Conservation (phyloP, 2,329 filamentous ascomycete genomes). For the Pseudogymnoascus pannorum region DNA sequence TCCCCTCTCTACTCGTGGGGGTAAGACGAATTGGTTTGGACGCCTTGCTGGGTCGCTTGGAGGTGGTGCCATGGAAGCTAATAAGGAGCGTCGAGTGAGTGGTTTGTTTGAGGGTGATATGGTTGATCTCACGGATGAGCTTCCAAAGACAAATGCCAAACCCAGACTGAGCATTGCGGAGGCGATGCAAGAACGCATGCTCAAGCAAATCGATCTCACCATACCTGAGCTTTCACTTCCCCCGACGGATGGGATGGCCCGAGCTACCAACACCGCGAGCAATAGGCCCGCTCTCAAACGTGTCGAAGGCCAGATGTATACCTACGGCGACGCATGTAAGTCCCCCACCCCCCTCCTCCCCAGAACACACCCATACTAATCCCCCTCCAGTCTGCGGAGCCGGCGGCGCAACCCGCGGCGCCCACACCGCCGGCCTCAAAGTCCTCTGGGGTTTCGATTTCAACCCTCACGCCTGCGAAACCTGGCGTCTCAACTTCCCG, state of each 20-base stretch:
- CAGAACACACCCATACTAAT: background rate
- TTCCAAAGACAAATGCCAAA: conserved; percentile 7
- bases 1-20: no score
- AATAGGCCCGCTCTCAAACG: conserved; percentile 16
- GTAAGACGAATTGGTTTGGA: background rate
- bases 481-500: conserved; percentile 53
- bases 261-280: conserved; percentile 12
- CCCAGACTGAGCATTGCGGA: conserved; percentile 1
- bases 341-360: background rate
- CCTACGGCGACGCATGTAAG: conserved; percentile 56
- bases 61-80: no score
- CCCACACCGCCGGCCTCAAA: conserved; percentile 48
- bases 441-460: conserved; percentile 60
- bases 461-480: conserved; percentile 45
- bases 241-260: conserved; percentile 21
- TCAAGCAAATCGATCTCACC: conserved; percentile 12
- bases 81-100: no score
- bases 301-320: conserved; percentile 44
- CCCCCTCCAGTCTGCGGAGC: conserved; percentile 50
- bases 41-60: background rate
- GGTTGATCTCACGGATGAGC: conserved; percentile 11
- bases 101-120: background rate
- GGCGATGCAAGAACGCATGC: background rate
- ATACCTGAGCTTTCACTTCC: conserved; percentile 16
- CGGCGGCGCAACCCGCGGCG: conserved; percentile 63